These are phyloP conservation scores for Acacia crassicarpa DNA, from an alignment of 306 rosid species.

Conservation along the genomic window DNA sequence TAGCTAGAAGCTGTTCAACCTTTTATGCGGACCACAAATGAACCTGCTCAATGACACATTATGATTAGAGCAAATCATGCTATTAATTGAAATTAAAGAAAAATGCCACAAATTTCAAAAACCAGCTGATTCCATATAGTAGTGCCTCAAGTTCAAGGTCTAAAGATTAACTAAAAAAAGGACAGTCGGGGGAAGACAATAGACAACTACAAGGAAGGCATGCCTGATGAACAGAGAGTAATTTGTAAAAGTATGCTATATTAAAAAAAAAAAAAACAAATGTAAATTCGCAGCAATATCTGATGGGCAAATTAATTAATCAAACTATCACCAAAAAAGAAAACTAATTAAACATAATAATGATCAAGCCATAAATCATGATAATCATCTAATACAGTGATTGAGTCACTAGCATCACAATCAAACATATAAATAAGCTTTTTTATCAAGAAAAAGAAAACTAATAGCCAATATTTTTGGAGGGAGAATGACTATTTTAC, in stretches of 20 bases:
- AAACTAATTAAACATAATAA: not conserved
- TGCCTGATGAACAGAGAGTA: not conserved
- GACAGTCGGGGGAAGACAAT: not conserved
- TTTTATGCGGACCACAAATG: constrained; percentile 91
- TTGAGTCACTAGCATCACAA: not conserved
- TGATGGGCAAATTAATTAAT: not conserved
- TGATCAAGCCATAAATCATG: too few relatives aligned
- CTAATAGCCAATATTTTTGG: too few relatives aligned
- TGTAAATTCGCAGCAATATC: too few relatives aligned
- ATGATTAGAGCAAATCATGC: constrained; percentile 16
- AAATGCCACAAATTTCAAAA: not conserved
- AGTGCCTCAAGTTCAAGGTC: constrained; percentile 1
- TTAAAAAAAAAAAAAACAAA: too few relatives aligned
- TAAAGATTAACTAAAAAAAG: not conserved
- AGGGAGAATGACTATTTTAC: too few relatives aligned
- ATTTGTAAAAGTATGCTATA: too few relatives aligned
- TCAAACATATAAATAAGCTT: too few relatives aligned
- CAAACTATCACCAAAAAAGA: not conserved
- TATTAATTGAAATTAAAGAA: constrained; percentile 1
- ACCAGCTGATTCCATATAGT: constrained; percentile 16
- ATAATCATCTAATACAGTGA: not conserved
- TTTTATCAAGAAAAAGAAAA: too few relatives aligned
- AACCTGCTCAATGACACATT: constrained; percentile 57
- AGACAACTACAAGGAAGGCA: not conserved
- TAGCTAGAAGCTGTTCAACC: constrained; percentile 46